Conservation (phyloP, 2,329 filamentous ascomycete genomes). For the Verticillium albo-atrum region DNA sequence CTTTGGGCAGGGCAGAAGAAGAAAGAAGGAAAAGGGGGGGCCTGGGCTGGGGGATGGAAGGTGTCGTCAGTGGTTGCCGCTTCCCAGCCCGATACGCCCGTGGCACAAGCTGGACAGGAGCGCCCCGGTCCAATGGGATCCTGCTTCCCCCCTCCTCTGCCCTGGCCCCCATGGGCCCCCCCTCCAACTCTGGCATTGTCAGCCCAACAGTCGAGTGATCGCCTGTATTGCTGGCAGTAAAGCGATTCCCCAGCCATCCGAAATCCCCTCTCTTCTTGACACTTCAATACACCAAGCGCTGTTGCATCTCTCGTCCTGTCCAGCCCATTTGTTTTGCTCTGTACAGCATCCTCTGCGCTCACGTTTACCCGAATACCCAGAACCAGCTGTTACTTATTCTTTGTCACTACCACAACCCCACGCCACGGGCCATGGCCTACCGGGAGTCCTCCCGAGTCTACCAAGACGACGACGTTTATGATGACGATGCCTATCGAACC, state of each 20-base stretch:
- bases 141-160: not conserved
- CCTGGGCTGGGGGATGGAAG: not conserved
- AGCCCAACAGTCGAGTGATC: not conserved
- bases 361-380: not conserved
- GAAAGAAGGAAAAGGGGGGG: not conserved
- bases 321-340: not conserved
- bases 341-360: not conserved
- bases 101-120: not conserved
- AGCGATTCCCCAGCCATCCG: not conserved
- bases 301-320: not conserved
- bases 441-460: constrained; percentile 26
- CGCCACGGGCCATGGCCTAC: constrained; percentile 23
- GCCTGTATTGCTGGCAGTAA: not conserved
- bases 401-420: constrained; percentile 6
- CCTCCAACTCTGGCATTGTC: not conserved
- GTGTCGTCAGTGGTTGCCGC: not conserved
- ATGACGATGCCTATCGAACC: constrained; percentile 41
- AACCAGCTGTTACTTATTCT: not conserved
- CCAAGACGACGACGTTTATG: constrained; percentile 27
- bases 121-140: not conserved
- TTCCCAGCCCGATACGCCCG: not conserved
- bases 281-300: not conserved
- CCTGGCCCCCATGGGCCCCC: not conserved
- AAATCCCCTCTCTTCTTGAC: not conserved
- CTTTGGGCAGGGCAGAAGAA: not conserved